Evolutionary conservation across 768 basidiomycete species (phyloP), one percentile per base, ranked within the genome.

Genomic region (Hypholoma fasciculare): DNA sequence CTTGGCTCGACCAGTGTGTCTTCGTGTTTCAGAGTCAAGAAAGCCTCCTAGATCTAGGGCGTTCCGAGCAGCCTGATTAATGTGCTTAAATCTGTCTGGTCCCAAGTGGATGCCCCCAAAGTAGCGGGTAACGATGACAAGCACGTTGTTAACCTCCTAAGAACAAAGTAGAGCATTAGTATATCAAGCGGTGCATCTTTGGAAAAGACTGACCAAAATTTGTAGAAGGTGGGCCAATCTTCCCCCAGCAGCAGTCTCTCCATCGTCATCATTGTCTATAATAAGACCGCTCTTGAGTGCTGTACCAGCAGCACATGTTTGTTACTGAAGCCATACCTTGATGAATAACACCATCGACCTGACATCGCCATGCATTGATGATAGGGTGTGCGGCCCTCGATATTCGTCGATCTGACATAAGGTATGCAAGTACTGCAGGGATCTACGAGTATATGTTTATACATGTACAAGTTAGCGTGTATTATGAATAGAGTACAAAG

Each of bases 41-140:
- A 98, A 94, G 0, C 96, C 95, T 9, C 91, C 96, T 0, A 86
- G 62, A 44, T 96, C 92, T 5, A 98, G 78, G 1, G 96, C 95
- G 65, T 93, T 92, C 19, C 96, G 82, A 1, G 96, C 96, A 3
- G 94, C 94, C 69, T 96, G 92, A 67, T 96, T 98, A 71, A 99
- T 98, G 65, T 96, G 93, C 68, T 91, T 90, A 73, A 89, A 93
- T 37, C 90, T 77, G 68, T 96, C 95, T 0, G 94, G 87, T 3
- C 94, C 96, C 1, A 99, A 79, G 60, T 92, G 90, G 12, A 90
- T 88, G 0, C 96, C 96, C 13, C 96, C 96, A 67, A 91, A 98
- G 74, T 93, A 96, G 39, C 96, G 86, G 3, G 95, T 94, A 12
- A 99, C 96, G 17, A 98, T 76, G 14, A 99, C 90, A 1, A 98